Percentiles rank a stretch among this genome's conserved stretches.
phyloP scores from a whole-genome alignment of 2,329 filamentous ascomycete genomes.

The Colletotrichum sidae region DNA sequence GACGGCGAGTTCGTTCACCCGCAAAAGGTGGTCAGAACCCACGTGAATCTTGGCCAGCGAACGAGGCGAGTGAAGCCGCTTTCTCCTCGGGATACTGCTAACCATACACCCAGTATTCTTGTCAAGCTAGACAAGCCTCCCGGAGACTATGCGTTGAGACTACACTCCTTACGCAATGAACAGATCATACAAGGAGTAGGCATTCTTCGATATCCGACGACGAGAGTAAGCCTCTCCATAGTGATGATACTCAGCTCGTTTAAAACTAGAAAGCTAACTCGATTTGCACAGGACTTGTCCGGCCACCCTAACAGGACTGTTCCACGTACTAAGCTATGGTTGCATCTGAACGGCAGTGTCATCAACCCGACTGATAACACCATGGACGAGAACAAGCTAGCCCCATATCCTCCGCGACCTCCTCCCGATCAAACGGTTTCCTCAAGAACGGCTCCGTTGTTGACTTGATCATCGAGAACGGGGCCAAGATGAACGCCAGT shows the following conservation, averaged over 20 bases:
- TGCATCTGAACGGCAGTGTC: constrained; percentile 23
- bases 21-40: constrained; percentile 43
- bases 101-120: neutral
- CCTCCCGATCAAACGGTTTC: constrained; percentile 8
- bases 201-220: constrained; percentile 2
- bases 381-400: constrained; percentile 14
- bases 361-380: neutral
- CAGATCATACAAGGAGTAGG: constrained; percentile 26
- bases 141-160: constrained; percentile 15
- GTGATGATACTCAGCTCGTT: too few relatives aligned
- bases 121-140: constrained; percentile 12
- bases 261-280: too few relatives aligned
- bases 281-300: constrained; percentile 1
- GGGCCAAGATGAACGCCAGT: constrained; percentile 11
- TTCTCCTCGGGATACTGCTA: neutral
- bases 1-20: constrained; percentile 67
- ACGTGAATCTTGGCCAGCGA: constrained; percentile 20
- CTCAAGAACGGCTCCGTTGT: constrained; percentile 20
- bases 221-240: neutral
- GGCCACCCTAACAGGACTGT: constrained; percentile 5
- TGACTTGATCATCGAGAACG: constrained; percentile 22
- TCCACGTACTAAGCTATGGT: constrained; percentile 5
- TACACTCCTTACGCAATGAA: constrained; percentile 19
- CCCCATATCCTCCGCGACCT: constrained; percentile 3
- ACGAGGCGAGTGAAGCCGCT: constrained; percentile 1